These are phyloP conservation scores for Naegleria fowleri DNA, from an alignment of 208 protist genomes.

Conservation along the genomic window DNA sequence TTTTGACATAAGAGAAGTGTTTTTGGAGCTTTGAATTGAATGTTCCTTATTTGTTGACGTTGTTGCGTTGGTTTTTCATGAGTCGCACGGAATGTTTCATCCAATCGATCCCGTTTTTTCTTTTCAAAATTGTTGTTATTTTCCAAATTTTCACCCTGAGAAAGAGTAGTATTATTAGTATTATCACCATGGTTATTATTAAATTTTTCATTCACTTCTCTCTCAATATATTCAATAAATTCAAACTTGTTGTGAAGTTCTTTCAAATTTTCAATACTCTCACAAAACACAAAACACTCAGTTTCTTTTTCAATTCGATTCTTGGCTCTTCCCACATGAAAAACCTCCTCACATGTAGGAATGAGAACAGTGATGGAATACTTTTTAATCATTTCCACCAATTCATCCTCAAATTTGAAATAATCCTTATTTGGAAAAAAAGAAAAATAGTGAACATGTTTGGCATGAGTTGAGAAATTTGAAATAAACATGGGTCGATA, in stretches of 20 bases:
- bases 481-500: neutral
- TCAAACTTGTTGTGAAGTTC: conserved; percentile 16
- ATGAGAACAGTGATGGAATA: neutral
- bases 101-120: no score
- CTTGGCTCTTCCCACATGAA: neutral
- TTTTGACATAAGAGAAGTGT: neutral
- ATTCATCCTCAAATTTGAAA: neutral
- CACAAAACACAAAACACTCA: neutral
- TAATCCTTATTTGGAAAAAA: neutral
- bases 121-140: no score
- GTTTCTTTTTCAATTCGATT: neutral
- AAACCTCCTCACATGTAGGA: neutral
- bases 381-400: neutral
- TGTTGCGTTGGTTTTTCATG: no score
- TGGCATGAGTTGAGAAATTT: neutral
- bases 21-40: neutral
- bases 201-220: neutral
- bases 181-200: no score
- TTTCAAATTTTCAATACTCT: neutral
- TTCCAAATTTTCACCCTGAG: no score
- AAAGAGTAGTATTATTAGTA: no score
- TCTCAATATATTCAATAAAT: neutral
- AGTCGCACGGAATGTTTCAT: no score
- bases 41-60: neutral
- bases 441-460: neutral